Conservation (phyloP, 345 rosid species). For the Psidium friedrichsthalianum region DNA sequence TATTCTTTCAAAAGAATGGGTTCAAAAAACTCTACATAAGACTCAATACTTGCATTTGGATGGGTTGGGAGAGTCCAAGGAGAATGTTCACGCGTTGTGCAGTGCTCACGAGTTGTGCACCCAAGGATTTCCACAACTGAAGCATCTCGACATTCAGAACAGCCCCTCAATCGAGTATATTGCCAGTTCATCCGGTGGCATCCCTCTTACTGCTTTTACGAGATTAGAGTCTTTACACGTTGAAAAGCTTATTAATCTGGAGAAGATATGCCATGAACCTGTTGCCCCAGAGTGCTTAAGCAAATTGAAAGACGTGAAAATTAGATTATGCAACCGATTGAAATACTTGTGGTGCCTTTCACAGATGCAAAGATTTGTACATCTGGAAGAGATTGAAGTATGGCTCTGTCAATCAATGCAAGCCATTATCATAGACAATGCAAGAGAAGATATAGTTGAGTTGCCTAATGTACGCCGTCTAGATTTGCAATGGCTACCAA, state of each 20-base stretch:
- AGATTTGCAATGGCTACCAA: accelerated
- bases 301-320: too few species aligned
- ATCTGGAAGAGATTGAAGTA: not conserved
- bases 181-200: not conserved
- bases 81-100: too few species aligned
- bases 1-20: too few species aligned
- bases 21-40: too few species aligned
- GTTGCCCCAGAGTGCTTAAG: too few species aligned
- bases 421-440: not conserved
- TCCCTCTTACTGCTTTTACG: not conserved
- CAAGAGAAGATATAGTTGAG: not conserved
- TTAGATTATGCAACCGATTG: not conserved
- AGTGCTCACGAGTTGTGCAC: too few species aligned
- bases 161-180: not conserved
- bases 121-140: not conserved
- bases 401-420: not conserved
- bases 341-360: not conserved
- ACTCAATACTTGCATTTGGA: too few species aligned
- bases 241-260: too few species aligned
- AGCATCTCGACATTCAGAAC: not conserved
- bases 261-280: too few species aligned
- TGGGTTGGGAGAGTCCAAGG: too few species aligned
- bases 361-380: not conserved
- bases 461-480: not conserved
- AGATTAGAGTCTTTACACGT: not conserved